Base-by-base conservation (phyloP, 768 basidiomycete species). In the Boletus pseudo-olivaceus region DNA sequence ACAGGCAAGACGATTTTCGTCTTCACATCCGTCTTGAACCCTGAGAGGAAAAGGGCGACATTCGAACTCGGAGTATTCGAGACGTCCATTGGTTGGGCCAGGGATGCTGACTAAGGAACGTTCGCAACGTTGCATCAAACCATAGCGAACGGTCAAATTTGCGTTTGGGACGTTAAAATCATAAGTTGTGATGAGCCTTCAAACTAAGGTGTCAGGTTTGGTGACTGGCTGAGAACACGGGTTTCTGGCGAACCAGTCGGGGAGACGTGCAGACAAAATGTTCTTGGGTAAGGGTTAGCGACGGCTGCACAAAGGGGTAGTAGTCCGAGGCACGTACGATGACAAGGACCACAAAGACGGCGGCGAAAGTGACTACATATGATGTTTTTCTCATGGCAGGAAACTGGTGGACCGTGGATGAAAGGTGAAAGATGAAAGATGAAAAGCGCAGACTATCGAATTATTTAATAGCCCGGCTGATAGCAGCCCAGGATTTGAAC, bases 41-140 rank as follows among this genome's bases (percentile, higher is more conserved):
- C 79, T 75, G 44, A 73, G 69, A 4, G 89, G 89, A 67, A 90
- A 91, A 6, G 70, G 62, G 48, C 87, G 82, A 58, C 89, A 91
- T 45, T 82, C 70, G 60, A 77, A 83, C 12, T 81, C 75, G 4
- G 77, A 75, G 67, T 82, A 85, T 34, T 76, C 72, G 47, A 82
- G 59, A 40, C 72, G 72, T 7, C 76, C 72, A n/a, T 73, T 73
- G 14, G 62, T 64, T 9, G 75, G 70, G 20, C 72, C 73, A 3
- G 83, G 84, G 11, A 86, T 55, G 57, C 73, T 67, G 40, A 84
- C 67, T 1, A 77, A 51, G 45, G 75, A 70, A 41, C 78, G 77
- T 49, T 84, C 78, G 71, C 88, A 90, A 19, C 76, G 78, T 56
- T 78, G 57, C 57, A 64, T 66, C 29, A 90, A 76, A 8, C 88